Evolutionary conservation across 2,329 filamentous ascomycete species (phyloP).

Genomic region (Aspergillus unguis): DNA sequence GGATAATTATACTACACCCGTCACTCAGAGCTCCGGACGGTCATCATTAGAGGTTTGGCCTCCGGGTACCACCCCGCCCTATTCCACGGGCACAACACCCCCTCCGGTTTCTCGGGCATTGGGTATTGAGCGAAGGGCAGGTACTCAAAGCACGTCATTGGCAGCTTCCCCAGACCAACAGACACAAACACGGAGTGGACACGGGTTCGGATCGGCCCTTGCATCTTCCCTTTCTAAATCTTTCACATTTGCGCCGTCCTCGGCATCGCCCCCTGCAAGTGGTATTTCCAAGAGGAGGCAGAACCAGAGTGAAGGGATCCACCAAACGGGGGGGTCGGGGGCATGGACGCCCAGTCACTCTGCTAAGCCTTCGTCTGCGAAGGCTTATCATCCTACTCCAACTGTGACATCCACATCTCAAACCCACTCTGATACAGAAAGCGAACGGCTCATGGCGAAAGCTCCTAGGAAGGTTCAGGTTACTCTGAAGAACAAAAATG

Average conservation of each 20-base stretch:
- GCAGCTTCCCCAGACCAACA: constrained; percentile 43
- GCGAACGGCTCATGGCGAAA: constrained; percentile 32
- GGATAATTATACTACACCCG: constrained; percentile 28
- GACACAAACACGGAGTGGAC: constrained; percentile 36
- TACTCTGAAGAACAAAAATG: constrained; percentile 54
- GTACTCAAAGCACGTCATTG: constrained; percentile 40
- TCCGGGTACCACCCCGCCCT: constrained; percentile 49
- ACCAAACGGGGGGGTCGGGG: constrained; percentile 23
- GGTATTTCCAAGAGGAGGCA: constrained; percentile 34
- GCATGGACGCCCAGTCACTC: constrained; percentile 29
- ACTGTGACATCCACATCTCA: constrained; percentile 30
- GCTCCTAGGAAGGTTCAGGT: constrained; percentile 42
- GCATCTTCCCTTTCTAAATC: constrained; percentile 46
- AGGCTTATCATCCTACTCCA: constrained; percentile 30
- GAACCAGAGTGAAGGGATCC: constrained; percentile 37
- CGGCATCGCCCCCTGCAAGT: constrained; percentile 40
- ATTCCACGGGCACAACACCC: constrained; percentile 53
- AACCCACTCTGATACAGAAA: constrained; percentile 39
- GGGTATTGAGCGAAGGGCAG: constrained; percentile 40
- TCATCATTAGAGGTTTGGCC: constrained; percentile 53
- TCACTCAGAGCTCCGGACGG: constrained; percentile 46
- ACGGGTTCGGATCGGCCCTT: constrained; percentile 42
- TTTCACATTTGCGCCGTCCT: constrained; percentile 44
- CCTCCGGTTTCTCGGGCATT: constrained; percentile 45
- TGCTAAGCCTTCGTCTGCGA: constrained; percentile 24